phyloP scores from a whole-genome alignment of 495 filamentous ascomycete species.

The Astrocystis sublimbata region DNA sequence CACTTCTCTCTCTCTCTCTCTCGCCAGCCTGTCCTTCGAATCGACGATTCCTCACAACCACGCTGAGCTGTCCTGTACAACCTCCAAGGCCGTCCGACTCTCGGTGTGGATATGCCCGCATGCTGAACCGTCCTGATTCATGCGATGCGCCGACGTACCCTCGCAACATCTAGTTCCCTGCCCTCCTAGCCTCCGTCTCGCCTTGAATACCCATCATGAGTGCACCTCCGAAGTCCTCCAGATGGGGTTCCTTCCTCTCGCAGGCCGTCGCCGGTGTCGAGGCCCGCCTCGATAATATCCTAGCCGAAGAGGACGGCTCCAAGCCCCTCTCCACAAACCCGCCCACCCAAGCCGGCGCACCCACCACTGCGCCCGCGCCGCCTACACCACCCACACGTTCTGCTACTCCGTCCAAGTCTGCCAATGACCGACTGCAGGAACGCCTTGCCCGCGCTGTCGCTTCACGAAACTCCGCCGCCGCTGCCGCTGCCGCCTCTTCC shows the following conservation, averaged over 20 bases:
- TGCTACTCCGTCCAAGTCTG: slow-evolving; percentile 45
- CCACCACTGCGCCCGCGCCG: slow-evolving; percentile 12
- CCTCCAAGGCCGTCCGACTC: neutral
- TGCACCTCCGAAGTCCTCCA: slow-evolving; percentile 44
- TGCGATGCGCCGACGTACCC: slow-evolving; percentile 34
- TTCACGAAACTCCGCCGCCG: slow-evolving; percentile 44
- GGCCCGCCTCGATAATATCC: slow-evolving; percentile 86
- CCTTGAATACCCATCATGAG: slow-evolving; percentile 31
- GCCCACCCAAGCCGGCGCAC: slow-evolving; percentile 29
- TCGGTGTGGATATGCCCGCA: neutral
- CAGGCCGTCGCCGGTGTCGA: slow-evolving; percentile 94
- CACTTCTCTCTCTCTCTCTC: neutral
- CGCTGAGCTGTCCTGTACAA: slow-evolving; percentile 15
- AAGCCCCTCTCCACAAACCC: too few relatives aligned
- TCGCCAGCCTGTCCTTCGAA: neutral
- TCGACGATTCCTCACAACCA: neutral
- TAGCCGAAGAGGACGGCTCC: slow-evolving; percentile 67
- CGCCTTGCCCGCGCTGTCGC: slow-evolving; percentile 68
- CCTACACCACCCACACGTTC: slow-evolving; percentile 25
- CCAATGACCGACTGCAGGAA: slow-evolving; percentile 82
- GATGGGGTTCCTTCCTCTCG: slow-evolving; percentile 85
- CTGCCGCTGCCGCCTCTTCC: too few relatives aligned
- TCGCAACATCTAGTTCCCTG: slow-evolving; percentile 2
- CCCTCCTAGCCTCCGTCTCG: slow-evolving; percentile 11
- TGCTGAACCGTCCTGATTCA: neutral